A percentile compares a stretch with the other conserved stretches of the same genome.
Evolutionary conservation across 345 rosid species (phyloP).

Genomic region (Atalantia buxifolia): DNA sequence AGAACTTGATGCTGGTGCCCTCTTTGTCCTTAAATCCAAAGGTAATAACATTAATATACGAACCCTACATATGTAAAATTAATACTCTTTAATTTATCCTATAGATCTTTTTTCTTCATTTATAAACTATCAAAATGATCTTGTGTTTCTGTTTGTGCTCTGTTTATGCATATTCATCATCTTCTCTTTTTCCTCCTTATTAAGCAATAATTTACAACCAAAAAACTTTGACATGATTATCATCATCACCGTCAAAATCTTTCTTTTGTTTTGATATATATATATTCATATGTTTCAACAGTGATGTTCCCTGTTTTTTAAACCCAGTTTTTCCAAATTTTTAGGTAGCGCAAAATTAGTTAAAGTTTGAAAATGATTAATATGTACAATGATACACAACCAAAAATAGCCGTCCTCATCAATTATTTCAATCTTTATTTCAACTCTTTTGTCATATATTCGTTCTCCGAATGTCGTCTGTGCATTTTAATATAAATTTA

Average conservation of each 20-base stretch:
- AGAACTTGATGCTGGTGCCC: constrained; percentile 79
- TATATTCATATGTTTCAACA: background rate
- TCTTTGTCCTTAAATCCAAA: constrained; percentile 83
- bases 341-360: background rate
- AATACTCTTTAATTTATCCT: background rate
- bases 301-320: background rate
- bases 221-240: no score
- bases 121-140: background rate
- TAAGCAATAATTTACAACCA: no score
- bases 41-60: constrained; percentile 24
- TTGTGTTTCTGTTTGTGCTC: background rate
- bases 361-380: no score
- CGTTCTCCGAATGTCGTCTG: no score
- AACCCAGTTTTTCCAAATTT: no score
- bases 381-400: no score
- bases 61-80: background rate
- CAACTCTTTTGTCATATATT: no score
- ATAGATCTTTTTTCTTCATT: no score
- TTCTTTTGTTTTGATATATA: no score
- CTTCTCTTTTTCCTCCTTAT: background rate
- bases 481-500: no score
- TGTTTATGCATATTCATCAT: background rate
- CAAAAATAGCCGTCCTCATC: background rate
- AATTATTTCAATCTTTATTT: no score
- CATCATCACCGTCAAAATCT: background rate